Base-by-base conservation (phyloP, 2,329 filamentous ascomycete genomes). In the Alternaria panax region DNA sequence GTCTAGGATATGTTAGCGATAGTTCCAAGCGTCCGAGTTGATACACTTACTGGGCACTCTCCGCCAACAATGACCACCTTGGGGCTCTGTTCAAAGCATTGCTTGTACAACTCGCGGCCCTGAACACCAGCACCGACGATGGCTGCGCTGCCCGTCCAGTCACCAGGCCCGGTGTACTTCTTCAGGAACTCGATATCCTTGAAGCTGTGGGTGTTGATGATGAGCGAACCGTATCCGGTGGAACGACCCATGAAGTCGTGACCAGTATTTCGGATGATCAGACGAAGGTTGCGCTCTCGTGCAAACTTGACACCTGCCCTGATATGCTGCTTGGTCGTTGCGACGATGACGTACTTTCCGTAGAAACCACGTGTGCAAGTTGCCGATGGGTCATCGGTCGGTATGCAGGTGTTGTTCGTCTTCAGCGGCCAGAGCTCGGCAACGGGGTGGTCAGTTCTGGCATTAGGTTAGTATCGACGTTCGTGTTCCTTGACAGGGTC, bases 171-270 rank as follows among this genome's bases (percentile, higher is more conserved):
- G n/a, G 43, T 65, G 54, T 78, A 76, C 36, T 68, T 72, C 51
- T 70, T 59, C 4, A 68, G 18, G 30, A 77, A 75, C 28, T 65
- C 65, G 18, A 71, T 67, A 4, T 73, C 67, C 54, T 75, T 76
- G 62, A 78, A 75, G 60, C 70, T 75, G 51, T 78, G 76, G 1
- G 76, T 78, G 51, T 76, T 77, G 65, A 78, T 70, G 46, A 74
- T 72, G 20, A 78, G 63, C 0, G 75, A 69, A 20, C 72, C 75
- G 30, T 66, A 76, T 2, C 72, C 75, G 1, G 72, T 76, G 1
- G 75, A 76, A 32, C 74, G 73, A 18, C 75, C 76, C 67, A 76
- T 67, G 61, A 76, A 78, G 42, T 77, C 74, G 59, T 78, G 75
- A 1, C 75, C 75, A 16, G 75, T 78, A 43, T 78, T 78, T 1